These are phyloP conservation scores for Isatis lusitanica DNA, from an alignment of 441 rosid genomes.

Conservation along the genomic window DNA sequence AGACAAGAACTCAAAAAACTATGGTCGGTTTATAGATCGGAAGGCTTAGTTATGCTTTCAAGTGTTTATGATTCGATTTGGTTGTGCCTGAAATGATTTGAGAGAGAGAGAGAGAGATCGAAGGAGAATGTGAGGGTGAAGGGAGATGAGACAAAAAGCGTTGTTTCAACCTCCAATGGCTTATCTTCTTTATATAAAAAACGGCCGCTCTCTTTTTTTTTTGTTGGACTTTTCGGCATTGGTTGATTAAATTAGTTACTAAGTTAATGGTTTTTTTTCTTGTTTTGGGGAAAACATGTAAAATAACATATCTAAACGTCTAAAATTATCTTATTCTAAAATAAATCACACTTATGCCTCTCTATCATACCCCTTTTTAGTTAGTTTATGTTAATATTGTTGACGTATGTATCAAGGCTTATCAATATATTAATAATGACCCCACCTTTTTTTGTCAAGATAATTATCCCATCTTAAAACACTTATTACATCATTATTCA, in stretches of 20 bases:
- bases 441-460: background rate
- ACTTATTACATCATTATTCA: conserved; percentile 8
- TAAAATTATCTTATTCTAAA: conserved; percentile 15
- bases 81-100: conserved; percentile 34
- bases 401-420: background rate
- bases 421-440: background rate
- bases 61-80: conserved; percentile 27
- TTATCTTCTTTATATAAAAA: conserved; percentile 37
- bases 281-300: background rate
- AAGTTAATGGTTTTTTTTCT: background rate
- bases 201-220: conserved; percentile 21
- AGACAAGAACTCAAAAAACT: conserved; percentile 9
- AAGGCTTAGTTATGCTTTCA: conserved; percentile 1
- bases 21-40: conserved; percentile 5
- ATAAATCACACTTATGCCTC: background rate
- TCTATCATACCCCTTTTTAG: conserved; percentile 17
- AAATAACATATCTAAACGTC: conserved; percentile 4
- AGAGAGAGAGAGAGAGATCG: conserved; percentile 18
- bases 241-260: conserved; percentile 4
- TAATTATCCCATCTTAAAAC: background rate
- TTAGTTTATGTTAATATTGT: background rate
- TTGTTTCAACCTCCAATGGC: conserved; percentile 27
- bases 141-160: conserved; percentile 30
- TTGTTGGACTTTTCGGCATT: conserved; percentile 2
- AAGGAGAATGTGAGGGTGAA: background rate